Base-by-base conservation (phyloP, 345 rosid genomes). In the Viola odorata region DNA sequence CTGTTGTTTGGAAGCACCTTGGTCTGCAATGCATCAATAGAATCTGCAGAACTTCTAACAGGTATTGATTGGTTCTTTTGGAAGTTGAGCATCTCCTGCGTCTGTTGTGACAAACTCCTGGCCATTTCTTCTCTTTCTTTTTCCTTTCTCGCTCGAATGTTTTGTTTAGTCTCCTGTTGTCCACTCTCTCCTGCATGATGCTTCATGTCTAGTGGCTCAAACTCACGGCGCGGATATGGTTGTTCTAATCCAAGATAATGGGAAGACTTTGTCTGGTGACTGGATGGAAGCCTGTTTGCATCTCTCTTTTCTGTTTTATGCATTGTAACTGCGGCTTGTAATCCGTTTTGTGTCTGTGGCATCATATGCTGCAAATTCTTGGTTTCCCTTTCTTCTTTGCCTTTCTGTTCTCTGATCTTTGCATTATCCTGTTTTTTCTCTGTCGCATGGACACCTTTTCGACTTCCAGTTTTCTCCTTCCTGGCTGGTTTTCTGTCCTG, bases 361-460 rank as follows among this genome's bases (percentile, higher is more conserved):
- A 41, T 61, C 45, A 13, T 41, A 17, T 55, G 55, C 61, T 71
- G 82, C 65, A 67, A 68, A 14, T 73, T 71, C 62, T 70, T 65
- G 39, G 50, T 49, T 41, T 69, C 73, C 23, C 36, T 64, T 63
- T 64, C 71, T 54, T 66, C 81, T 50, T 47, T 12, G 7, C 51
- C 70, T 65, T 61, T 72, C 41, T 73, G 75, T 61, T 69, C 84
- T 68, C 69, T 77, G 45, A 63, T 48, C 57, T 65, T 72, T 36
- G 60, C 16, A 52, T 38, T 65, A 64, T 88, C 79, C 17, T 73
- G 73, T 65, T 69, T 74, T 62, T 61, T 73, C 66, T 73, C 76
- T 53, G 59, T 79, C 55, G 65, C 83, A 60, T 50, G 73, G 51
- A 50, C 44, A 23, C 67, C 70, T 50, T 73, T 80, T 55, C 65